Base-by-base conservation (phyloP, 768 basidiomycete genomes). In the Macrolepiota albuminosa region DNA sequence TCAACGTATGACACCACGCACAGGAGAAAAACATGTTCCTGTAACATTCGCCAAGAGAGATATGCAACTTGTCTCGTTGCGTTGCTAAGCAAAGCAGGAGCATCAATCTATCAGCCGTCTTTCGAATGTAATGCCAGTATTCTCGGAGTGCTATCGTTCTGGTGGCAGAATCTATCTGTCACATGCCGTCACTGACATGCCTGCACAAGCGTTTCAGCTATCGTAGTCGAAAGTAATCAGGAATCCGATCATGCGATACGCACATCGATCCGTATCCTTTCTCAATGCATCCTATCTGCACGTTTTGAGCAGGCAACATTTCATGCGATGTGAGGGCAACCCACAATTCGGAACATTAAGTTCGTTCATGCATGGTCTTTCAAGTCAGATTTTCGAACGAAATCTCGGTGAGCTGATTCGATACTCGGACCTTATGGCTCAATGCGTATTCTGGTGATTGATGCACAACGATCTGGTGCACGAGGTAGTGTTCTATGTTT, bases 401-500 rank as follows among this genome's bases (percentile, higher is more conserved):
- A 6, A 21, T 24, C 51, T 24, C 16, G 46, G 46, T 37, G 16
- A 11, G 34, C 5, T 49, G 24, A 18, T 18, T 50, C n/a, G 49
- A 50, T 51, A 51, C 49, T 51, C 33, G 33, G 16, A 10, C 14
- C 10, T 3, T 40, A 7, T 53, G 9, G 10, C 26, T 29, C 7
- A 4, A 54, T 42, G 29, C 29, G 31, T 29, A 54, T 31, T 33
- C 6, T 1, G n/a, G 50, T 52, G 50, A 34, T 26, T 46, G 42
- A 21, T 29, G 29, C 29, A 53, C 16, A 4, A n/a, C 29, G 13
- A 36, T 58, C 36, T 54, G 56, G 39, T 56, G 50, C 24, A 34
- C 18, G 14, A 29, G 40, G 60, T 45, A 43, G 52, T 54, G 46
- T 42, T 46, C 56, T 21, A 49, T 52, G 37, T 58, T 58, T 29